These are phyloP conservation scores for Talaromyces sp. DNA, from an alignment of 2,329 filamentous ascomycete species.

Conservation along the genomic window DNA sequence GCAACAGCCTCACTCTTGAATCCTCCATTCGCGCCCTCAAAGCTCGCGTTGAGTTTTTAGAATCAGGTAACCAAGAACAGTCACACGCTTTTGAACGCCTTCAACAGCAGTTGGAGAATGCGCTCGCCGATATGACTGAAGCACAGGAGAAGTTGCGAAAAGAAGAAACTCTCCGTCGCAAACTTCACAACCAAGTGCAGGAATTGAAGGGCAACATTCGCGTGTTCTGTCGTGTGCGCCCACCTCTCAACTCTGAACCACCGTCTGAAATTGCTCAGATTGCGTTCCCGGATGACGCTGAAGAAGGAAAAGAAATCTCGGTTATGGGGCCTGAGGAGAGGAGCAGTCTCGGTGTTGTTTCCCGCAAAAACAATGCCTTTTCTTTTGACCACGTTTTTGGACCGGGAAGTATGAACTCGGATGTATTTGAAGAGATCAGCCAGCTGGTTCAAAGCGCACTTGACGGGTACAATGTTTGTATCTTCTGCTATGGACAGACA, in stretches of 20 bases:
- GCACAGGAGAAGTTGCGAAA: constrained; percentile 78
- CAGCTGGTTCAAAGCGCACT: constrained; percentile 94
- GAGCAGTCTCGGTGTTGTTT: constrained; percentile 70
- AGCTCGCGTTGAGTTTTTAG: constrained; percentile 81
- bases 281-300: constrained; percentile 69
- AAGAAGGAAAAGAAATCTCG: constrained; percentile 81
- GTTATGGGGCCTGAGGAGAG: constrained; percentile 78
- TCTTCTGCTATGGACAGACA: constrained; percentile 97
- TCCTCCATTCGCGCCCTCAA: constrained; percentile 69
- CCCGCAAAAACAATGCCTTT: constrained; percentile 76
- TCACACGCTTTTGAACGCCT: constrained; percentile 79
- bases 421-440: constrained; percentile 93
- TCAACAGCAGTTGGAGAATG: constrained; percentile 74
- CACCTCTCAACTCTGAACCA: constrained; percentile 56
- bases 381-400: constrained; percentile 91
- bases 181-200: constrained; percentile 95
- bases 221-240: constrained; percentile 93
- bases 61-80: constrained; percentile 84
- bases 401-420: constrained; percentile 68
- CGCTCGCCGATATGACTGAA: constrained; percentile 62
- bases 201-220: constrained; percentile 97
- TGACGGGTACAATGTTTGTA: constrained; percentile 97
- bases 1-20: constrained; percentile 64
- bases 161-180: constrained; percentile 84
- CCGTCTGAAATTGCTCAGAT: constrained; percentile 65